phyloP scores from a whole-genome alignment of 2,329 filamentous ascomycete species.

The Xylaria sp. region DNA sequence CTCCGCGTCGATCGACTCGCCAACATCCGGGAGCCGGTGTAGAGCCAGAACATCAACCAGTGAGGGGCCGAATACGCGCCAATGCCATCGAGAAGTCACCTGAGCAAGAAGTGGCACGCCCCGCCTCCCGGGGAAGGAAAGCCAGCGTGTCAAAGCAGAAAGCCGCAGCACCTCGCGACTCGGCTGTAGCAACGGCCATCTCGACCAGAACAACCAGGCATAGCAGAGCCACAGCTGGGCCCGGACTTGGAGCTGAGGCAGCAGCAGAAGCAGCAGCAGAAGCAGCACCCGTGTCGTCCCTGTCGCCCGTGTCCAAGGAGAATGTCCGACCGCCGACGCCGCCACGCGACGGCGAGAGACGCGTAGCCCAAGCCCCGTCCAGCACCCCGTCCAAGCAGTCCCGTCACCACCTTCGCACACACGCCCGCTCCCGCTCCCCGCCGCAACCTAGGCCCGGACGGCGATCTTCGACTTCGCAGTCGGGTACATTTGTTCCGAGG shows the following conservation, averaged over 20 bases:
- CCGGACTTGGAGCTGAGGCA: neutral
- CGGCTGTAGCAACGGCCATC: slow-evolving; percentile 21
- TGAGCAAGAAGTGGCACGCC: slow-evolving; percentile 10
- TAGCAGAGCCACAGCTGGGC: slow-evolving; percentile 3
- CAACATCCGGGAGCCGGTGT: slow-evolving; percentile 37
- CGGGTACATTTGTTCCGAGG: slow-evolving; percentile 1
- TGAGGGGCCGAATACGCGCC: slow-evolving; percentile 46
- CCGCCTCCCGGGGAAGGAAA: slow-evolving; percentile 17
- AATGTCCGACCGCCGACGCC: slow-evolving; percentile 32
- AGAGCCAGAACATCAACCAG: slow-evolving; percentile 41
- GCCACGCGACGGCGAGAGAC: slow-evolving; percentile 1
- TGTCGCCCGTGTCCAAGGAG: slow-evolving; percentile 27
- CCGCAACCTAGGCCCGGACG: neutral
- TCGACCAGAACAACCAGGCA: slow-evolving; percentile 37
- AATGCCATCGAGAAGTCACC: slow-evolving; percentile 25
- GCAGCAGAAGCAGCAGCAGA: neutral
- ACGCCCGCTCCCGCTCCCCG: slow-evolving; percentile 5
- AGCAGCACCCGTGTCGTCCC: neutral
- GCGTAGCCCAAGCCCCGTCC: neutral
- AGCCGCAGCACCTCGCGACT: slow-evolving; percentile 6
- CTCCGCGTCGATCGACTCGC: slow-evolving; percentile 46
- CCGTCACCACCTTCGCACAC: neutral
- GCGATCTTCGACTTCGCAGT: slow-evolving; percentile 13
- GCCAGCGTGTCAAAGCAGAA: slow-evolving; percentile 37
- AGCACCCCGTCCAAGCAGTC: neutral